Evolutionary conservation across 2,329 filamentous ascomycete genomes (phyloP), one percentile per base, ranked within the genome.

Genomic region (Cadophora malorum): DNA sequence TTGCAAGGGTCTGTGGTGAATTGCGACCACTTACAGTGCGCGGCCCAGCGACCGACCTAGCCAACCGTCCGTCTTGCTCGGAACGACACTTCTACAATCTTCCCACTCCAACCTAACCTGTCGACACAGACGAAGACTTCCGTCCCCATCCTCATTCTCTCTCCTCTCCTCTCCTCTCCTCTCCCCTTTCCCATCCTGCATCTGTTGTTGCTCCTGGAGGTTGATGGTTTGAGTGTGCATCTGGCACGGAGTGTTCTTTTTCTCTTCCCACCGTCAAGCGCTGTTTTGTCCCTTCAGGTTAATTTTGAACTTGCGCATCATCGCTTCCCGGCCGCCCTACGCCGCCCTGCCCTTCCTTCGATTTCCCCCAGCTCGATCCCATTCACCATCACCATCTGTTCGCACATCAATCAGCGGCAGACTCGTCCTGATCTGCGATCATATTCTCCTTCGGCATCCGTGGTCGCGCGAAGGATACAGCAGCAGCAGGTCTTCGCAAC

Each of bases 181-280:
- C 67, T 38, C 35, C 23, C 58, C 41, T 60, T 62, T 52, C 49
- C 47, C 59, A 19, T 56, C 56, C 55, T 53, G 41, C 65, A 28
- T 56, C 59, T 64, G 59, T 58, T 58, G 41, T 64, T 67, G 45
- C 65, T 47, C 61, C 47, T 14, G 72, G 38, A 67, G 69, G 66
- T 75, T 72, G 71, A 74, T 75, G 74, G 74, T 70, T 68, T 74
- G 74, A 67, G 67, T 69, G 71, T 71, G 71, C 61, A 60, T 41
- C 64, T 56, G 64, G 67, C 65, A 59, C 64, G 67, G 67, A 70
- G 72, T 67, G 62, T 62, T 58, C 61, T 66, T 74, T 73, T 70
- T 75, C 70, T 71, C 68, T 65, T 63, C 68, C 69, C 69, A 69
- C 65, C 72, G 69, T 73, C 72, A 31, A n/a, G 25, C 28, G 23